Evolutionary conservation across 169 alveolate species (phyloP), one percentile per base, ranked within the genome.

Genomic region (Plasmodium vinckei): DNA sequence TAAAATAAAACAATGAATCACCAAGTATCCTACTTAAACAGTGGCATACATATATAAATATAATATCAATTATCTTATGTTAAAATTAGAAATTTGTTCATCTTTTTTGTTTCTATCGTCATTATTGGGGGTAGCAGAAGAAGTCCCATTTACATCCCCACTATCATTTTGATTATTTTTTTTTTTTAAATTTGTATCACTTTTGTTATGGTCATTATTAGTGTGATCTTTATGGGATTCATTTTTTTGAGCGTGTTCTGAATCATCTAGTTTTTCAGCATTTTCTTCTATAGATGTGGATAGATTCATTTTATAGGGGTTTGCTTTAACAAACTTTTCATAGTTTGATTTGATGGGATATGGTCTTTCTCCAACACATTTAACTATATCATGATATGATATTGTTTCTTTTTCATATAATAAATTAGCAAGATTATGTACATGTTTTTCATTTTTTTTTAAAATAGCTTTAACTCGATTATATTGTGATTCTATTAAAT

Each of bases 321-420:
- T 86, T 23, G 92, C 92, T 21, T 86, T 72, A 1, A 94, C 90
- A 84, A 77, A 94, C 68, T 94, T 93, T 25, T 87, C 90, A 42
- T 87, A 88, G 56, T 61, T 72, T n/a, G 93, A 94, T 46, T 92
- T 88, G 17, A 93, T 70, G 4, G 95, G 96, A 84, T 73, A 92
- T 19, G 95, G 97, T 3, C 97, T 67, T 67, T 87, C 95, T 10
- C 98, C 98, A 17, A 96, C 93, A 60, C 97, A 94, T 65, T 94
- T 92, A 33, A 92, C 95, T 12, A 96, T 93, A 70, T 96, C 98
- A 47, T 93, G 91, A 89, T 93, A 93, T 12, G 95, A 93, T 17
- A 96, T 72, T 33, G 97, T 94, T 53, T 96, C 98, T 65, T 94
- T 95, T 33, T 93, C 90, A 72, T 84, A 92, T 12, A 95, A 88